Base-by-base conservation (phyloP, 345 rosid genomes). In the Trapa incisa region DNA sequence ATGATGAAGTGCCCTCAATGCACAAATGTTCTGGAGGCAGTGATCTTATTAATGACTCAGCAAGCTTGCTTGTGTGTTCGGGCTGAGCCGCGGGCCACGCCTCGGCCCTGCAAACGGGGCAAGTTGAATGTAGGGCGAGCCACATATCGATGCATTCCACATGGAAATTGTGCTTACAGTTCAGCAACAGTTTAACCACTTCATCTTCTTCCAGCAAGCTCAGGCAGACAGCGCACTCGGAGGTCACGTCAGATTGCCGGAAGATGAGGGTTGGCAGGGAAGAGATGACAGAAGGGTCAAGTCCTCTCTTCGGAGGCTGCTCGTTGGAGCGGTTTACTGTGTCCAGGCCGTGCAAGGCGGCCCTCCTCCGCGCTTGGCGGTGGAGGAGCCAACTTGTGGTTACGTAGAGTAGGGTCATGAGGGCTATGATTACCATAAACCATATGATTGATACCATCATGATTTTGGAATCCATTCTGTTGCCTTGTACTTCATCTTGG, bases 131-230 rank as follows among this genome's bases (percentile, higher is more conserved):
- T 29, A 85, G 78, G 16, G 71, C 66, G 0, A 84, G 74, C 88
- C 88, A 84, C 70, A 14, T 69, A 47, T 82, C 84, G 47, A 84
- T 73, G 64, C 86, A 84, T 65, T 73, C 83, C 1, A 37, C 78
- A 63, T 84, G 88, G 75, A 84, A 84, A 69, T 74, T 54, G 70
- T 84, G 88, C 62, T 76, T 75, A 65, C 88, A 84, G 54, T 84
- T 80, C 1, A 86, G 84, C 66, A 84, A 68, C 37, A 76, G 52
- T 65, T 81, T 78, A 4, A 73, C 79, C 70, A 37, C 53, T 42
- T 74, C 80, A 2, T 70, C 84, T 6, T 75, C 82, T 66, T 50
- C 69, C 15, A 82, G 52, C 37, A 38, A 47, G 11, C 80, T 70
- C 65, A 84, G 70, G 58, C 86, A 84, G 66, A 84, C 82, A 0